Evolutionary conservation across 2,329 filamentous ascomycete species (phyloP), one percentile per base, ranked within the genome.

Genomic region (Hawksworthiomyces lignivorus): DNA sequence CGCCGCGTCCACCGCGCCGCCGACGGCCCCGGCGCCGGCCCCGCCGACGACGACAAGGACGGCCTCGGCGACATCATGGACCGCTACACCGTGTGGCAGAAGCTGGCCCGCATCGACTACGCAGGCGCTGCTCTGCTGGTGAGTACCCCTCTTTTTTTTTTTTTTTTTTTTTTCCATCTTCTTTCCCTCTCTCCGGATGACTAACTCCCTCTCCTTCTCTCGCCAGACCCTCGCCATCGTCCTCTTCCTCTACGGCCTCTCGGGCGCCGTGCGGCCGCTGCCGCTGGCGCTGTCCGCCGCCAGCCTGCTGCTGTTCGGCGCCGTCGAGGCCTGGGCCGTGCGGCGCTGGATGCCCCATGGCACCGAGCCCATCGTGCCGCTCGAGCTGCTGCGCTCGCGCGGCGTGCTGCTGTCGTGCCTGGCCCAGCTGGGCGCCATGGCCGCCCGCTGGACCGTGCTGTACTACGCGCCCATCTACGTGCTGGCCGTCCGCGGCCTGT

Each of bases 381-480:
- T 89, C 36, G 61, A 72, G 2, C 70, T 92, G 2, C 72, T 94
- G 21, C 73, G 70, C 39, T 86, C 81, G 10, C 75, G 82, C 21
- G 82, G 80, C 22, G 77, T 85, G 1, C 65, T 90, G 4, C 62
- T 90, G 18, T 83, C 83, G 1, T 90, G 86, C 55, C 54, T 89
- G 18, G 74, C 81, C 1, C 85, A 87, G 37, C 70, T 89, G 0
- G 80, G 82, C 17, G 74, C 87, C 57, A 90, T 94, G 84, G 80
- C 84, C 56, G 73, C 83, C 2, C 80, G 87, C 44, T 94, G 86
- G 87, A 73, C 72, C 7, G 72, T 94, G 2, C 68, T 94, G 7
- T 92, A 88, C 65, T 94, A 87, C 61, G 75, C 82, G 0, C 87
- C 87, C 0, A 77, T 87, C 32, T 89, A 87, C 53, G 82, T 85